Base-by-base conservation (phyloP, 495 filamentous ascomycete species). In the Penicillium herquei region DNA sequence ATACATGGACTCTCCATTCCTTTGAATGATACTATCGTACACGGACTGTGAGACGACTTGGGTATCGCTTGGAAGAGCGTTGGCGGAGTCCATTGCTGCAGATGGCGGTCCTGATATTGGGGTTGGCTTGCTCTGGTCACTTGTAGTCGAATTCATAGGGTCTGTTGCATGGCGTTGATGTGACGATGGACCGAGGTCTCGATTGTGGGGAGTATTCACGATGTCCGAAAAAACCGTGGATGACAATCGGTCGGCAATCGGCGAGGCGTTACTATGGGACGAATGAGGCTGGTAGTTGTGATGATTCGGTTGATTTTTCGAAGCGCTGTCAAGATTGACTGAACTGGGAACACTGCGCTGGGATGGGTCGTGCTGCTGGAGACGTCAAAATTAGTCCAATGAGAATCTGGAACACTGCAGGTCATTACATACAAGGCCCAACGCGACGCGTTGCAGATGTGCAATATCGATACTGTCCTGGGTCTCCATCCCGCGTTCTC, bases 11-110 rank as follows among this genome's bases (percentile, higher is more conserved):
- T 72, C 65, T 14, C 62, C 59, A 57, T 73, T 73, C 43, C 71
- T 64, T 34, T 59, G 68, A 12, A 78, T 72, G 35, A 79, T 67
- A 35, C 71, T 71, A 49, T 79, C 78, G 52, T 73, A 80, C n/a
- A 81, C 71, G 26, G 75, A 78, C 61, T 80, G 79, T 10, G 79
- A 81, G 31, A 80, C 67, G 5, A 77, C 71, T 56, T 82, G 78
- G n/a, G 79, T 82, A 58, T 81, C 78, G 10, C 76, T 72, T 18
- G 72, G 72, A 7, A 64, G 54, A 34, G 58, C 54, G 12, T 74
- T 71, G 14, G 58, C 67, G 18, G 67, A 64, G 44, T 64, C 62
- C 74, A 78, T 75, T 37, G 68, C 70, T 31, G 48, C 60, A 14
- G 56, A 21, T 30, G 56, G 55, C 42, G 56, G 59, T 14, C 35